Percentiles rank a stretch among this genome's conserved stretches.
These are phyloP conservation scores for Cadophora gregata DNA, from an alignment of 2,329 filamentous ascomycete genomes.

Conservation along the genomic window DNA sequence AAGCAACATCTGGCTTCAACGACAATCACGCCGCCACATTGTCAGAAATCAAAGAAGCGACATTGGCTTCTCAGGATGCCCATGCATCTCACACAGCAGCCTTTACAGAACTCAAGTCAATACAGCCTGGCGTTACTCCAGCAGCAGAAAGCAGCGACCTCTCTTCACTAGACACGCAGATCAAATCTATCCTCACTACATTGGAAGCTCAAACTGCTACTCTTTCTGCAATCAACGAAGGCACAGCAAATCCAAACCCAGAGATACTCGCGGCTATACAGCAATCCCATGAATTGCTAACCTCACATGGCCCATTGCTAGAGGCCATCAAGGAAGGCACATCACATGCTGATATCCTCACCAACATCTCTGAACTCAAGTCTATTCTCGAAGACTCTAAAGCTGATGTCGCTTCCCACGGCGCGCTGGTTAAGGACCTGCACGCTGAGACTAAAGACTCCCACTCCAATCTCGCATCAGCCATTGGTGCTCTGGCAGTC, in stretches of 20 bases:
- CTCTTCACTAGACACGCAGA: slow-evolving; percentile 29
- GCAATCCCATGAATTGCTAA: slow-evolving; percentile 20
- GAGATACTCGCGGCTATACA: slow-evolving; percentile 26
- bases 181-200: slow-evolving; percentile 32
- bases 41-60: slow-evolving; percentile 27
- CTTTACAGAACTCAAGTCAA: slow-evolving; percentile 32
- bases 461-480: slow-evolving; percentile 33
- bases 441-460: slow-evolving; percentile 35
- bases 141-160: slow-evolving; percentile 22
- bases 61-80: slow-evolving; percentile 19
- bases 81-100: slow-evolving; percentile 28
- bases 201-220: slow-evolving; percentile 31
- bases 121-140: slow-evolving; percentile 14
- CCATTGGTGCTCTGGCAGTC: slow-evolving; percentile 34
- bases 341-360: slow-evolving; percentile 32
- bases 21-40: slow-evolving; percentile 20
- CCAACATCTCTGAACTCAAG: slow-evolving; percentile 37
- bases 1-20: slow-evolving; percentile 16
- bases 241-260: slow-evolving; percentile 8
- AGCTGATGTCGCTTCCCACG: slow-evolving; percentile 31
- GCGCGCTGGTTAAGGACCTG: slow-evolving; percentile 34
- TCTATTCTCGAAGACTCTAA: slow-evolving; percentile 36
- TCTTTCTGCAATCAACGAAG: slow-evolving; percentile 31
- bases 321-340: slow-evolving; percentile 29
- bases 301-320: slow-evolving; percentile 34